Evolutionary conservation across 306 rosid species (phyloP).

Genomic region (Coriaria nepalensis): DNA sequence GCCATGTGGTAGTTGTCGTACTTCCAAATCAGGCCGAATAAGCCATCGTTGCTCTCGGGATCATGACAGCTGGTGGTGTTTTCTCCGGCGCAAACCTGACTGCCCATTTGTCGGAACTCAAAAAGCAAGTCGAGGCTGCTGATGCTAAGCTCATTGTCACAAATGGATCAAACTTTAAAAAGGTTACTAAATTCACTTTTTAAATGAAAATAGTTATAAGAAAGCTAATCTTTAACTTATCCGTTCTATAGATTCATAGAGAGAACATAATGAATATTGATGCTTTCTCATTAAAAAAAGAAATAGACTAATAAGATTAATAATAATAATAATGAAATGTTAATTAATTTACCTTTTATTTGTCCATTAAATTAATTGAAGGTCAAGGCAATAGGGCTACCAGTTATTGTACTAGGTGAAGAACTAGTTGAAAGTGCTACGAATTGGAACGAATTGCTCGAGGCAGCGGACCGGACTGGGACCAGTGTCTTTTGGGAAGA

Average conservation of each 20-base stretch:
- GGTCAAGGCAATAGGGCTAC: conserved; percentile 54
- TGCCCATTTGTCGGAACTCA: conserved; percentile 60
- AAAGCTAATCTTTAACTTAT: too few relatives aligned
- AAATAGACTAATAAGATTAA: neutral
- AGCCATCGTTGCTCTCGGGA: conserved; percentile 63
- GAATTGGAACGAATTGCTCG: conserved; percentile 66
- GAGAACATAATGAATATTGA: too few relatives aligned
- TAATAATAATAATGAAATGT: too few relatives aligned
- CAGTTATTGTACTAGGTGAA: conserved; percentile 51
- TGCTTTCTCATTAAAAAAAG: too few relatives aligned
- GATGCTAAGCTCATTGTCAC: conserved; percentile 68
- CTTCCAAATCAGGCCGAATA: conserved; percentile 82
- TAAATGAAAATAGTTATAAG: too few relatives aligned
- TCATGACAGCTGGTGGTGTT: conserved; percentile 77
- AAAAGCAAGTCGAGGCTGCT: conserved; percentile 60
- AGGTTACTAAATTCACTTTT: conserved; percentile 27
- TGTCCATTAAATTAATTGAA: neutral
- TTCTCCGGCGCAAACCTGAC: conserved; percentile 82
- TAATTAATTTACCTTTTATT: too few relatives aligned
- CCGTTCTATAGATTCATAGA: too few relatives aligned
- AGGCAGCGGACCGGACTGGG: conserved; percentile 59
- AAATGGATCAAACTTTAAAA: conserved; percentile 37
- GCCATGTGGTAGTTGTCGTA: conserved; percentile 62
- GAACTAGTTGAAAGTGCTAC: conserved; percentile 54
- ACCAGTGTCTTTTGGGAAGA: conserved; percentile 13